Conservation (phyloP, 2,329 filamentous ascomycete species). For the Coniella lustricola region DNA sequence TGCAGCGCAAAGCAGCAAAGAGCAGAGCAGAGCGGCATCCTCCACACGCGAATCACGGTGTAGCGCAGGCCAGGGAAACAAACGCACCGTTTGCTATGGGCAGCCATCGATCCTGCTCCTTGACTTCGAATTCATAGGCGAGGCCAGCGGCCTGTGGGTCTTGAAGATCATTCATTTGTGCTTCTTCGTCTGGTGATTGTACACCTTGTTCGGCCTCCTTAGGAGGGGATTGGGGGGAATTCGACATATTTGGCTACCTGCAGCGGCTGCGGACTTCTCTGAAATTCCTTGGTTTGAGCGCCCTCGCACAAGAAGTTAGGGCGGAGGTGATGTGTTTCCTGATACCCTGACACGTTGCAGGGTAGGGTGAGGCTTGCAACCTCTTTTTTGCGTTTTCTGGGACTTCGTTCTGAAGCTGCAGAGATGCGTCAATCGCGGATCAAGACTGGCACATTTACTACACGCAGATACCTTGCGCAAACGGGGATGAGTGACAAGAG, state of each 20-base stretch:
- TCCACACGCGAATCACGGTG: slow-evolving; percentile 29
- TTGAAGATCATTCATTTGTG: slow-evolving; percentile 83
- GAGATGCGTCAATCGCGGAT: slow-evolving; percentile 46
- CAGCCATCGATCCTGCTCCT: slow-evolving; percentile 99
- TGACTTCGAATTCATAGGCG: slow-evolving; percentile 93
- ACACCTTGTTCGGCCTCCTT: slow-evolving; percentile 91
- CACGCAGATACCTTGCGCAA: slow-evolving; percentile 26
- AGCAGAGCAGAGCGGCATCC: slow-evolving; percentile 19
- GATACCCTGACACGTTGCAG: slow-evolving; percentile 49
- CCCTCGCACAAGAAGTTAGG: slow-evolving; percentile 47
- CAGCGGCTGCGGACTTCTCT: slow-evolving; percentile 58
- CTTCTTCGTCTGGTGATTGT: slow-evolving; percentile 90
- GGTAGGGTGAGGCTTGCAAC: slow-evolving; percentile 44
- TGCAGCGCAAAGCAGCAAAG: slow-evolving; percentile 24
- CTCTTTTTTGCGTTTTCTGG: slow-evolving; percentile 22
- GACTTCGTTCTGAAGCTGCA: slow-evolving; percentile 44
- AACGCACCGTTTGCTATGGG: slow-evolving; percentile 99
- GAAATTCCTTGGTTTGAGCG: slow-evolving; percentile 49
- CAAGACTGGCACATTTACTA: slow-evolving; percentile 23
- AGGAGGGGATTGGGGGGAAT: slow-evolving; percentile 74
- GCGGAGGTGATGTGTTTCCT: slow-evolving; percentile 52
- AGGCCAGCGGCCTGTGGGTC: slow-evolving; percentile 70
- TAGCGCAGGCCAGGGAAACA: slow-evolving; percentile 27
- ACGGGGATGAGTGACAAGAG: slow-evolving; percentile 11
- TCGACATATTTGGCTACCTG: slow-evolving; percentile 86